Evolutionary conservation across 2,329 filamentous ascomycete genomes (phyloP).

Genomic region (Venturia oleaginea): DNA sequence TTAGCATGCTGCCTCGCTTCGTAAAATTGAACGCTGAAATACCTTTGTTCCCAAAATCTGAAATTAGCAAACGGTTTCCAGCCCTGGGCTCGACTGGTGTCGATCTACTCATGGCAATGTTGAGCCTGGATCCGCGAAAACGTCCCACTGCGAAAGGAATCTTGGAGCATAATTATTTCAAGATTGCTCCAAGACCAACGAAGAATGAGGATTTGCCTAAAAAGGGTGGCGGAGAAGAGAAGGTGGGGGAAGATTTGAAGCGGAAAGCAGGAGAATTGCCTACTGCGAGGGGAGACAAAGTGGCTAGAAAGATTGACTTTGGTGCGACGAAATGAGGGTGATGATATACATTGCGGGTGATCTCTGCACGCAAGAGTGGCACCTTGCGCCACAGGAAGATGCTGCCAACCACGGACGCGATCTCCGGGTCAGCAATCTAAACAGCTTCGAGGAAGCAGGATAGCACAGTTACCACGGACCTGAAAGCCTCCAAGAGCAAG

Average conservation of each 20-base stretch:
- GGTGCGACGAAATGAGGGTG: not conserved
- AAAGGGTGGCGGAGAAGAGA: slow-evolving; percentile 63
- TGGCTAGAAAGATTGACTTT: slow-evolving; percentile 77
- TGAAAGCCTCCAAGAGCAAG: not conserved
- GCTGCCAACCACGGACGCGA: not conserved
- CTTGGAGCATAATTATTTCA: slow-evolving; percentile 81
- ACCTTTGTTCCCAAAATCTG: slow-evolving; percentile 42
- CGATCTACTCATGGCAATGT: slow-evolving; percentile 77
- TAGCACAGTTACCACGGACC: not conserved
- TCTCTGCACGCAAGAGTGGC: not conserved
- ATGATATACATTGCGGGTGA: not conserved
- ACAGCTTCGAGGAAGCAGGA: not conserved
- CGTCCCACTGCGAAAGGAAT: slow-evolving; percentile 69
- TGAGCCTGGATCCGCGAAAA: slow-evolving; percentile 78
- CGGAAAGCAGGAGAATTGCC: slow-evolving; percentile 62
- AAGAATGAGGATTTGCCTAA: slow-evolving; percentile 71
- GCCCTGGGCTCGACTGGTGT: slow-evolving; percentile 75
- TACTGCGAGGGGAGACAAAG: slow-evolving; percentile 56
- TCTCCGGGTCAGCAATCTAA: not conserved
- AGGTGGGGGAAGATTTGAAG: slow-evolving; percentile 75
- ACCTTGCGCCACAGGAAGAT: not conserved
- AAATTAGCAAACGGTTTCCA: slow-evolving; percentile 70
- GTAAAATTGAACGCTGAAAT: slow-evolving; percentile 49
- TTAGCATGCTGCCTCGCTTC: slow-evolving; percentile 71
- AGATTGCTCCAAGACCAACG: slow-evolving; percentile 71